Base-by-base conservation (phyloP, 805 yeast species). In the Torulaspora quercuum region DNA sequence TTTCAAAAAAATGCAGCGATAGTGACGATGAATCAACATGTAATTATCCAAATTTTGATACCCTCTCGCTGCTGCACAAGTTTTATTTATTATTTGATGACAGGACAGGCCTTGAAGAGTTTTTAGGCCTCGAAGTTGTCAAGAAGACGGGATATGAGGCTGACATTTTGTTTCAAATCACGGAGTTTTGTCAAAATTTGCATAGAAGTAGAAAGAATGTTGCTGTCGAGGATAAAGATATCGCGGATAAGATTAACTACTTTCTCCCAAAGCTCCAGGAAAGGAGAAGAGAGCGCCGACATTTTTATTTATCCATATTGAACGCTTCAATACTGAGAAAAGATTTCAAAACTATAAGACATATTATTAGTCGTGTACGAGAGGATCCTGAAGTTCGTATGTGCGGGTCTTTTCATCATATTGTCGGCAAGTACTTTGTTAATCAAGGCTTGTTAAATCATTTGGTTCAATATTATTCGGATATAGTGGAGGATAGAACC, bases 1-100 rank as follows among this genome's bases (percentile, higher is more conserved):
- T 49, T 7, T 25, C 44, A 24, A 42, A 44, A 16, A 48, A 46
- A 29, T 41, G 46, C 24, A 23, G 30, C 15, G 29, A 27, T 7
- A 22, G 11, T 15, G 19, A 20, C 10, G 22, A 22, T 6, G 20
- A 17, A 6, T 14, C 20, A 3, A n/a, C 31, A 6, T 30, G 30
- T 7, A 15, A 35, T 14, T 22, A 37, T 27, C 55, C 54, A 11
- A 34, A 38, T 14, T 27, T 13, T 8, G 42, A 33, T 5, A 42
- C 50, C 2, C 31, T 53, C 2, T 31, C 50, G 1, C 30, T 55
- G 13, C 34, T 55, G 34, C 62, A 59, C 41, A 39, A 36, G 33
- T 41, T 43, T 12, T 50, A 45, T 17, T 25, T 51, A 15, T 32
- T 24, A 22, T 40, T 25, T 7, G 36, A 41, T 7, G 41, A 46